Base-by-base conservation (phyloP, 331 rosid genomes). In the Arachis monticola region DNA sequence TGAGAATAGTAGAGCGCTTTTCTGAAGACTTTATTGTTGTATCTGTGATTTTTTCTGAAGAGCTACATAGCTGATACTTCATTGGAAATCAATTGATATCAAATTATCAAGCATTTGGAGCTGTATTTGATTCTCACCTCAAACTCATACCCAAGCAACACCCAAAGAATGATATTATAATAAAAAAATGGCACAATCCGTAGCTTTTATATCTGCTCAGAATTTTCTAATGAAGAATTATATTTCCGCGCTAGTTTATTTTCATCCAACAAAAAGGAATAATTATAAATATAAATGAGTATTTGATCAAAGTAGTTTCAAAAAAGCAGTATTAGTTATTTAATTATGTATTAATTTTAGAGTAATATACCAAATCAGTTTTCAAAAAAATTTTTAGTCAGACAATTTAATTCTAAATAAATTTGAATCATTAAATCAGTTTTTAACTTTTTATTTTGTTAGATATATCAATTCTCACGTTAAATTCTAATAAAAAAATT, bases 1-100 rank as follows among this genome's bases (percentile, higher is more conserved):
- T 95, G 77, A 92, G 86, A 70, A 75, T 42, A 59, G 67, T n/a
- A 30, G 60, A 66, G 60, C 40, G 64, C 78, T 70, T 64, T 67
- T 72, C 81, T 57, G 73, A 59, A 50, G 53, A 46, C 80, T 30
- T 4, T 35, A 35, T 74, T 52, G 27, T 35, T 69, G 42, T 61
- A 52, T 52, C 48, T 77, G 44, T 62, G 65, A n/a, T 22, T 64
- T 77, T 81, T 75, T 77, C 48, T 64, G 70, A 50, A 62, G 44
- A 61, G 74, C 81, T 42, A 0, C 75, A 58, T 9, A 45, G 67
- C 67, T 42, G 72, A 62, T 64, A 57, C 77, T 67, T 42, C 4
- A 7, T 63, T 73, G 52, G 62, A 44, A 12, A 12, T 45, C 35
- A 41, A 42, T 67, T 64, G 17, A 67, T 35, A 35, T 35, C 63